These are phyloP conservation scores for Leccinellum albellum DNA, from an alignment of 768 basidiomycete genomes.

Conservation along the genomic window DNA sequence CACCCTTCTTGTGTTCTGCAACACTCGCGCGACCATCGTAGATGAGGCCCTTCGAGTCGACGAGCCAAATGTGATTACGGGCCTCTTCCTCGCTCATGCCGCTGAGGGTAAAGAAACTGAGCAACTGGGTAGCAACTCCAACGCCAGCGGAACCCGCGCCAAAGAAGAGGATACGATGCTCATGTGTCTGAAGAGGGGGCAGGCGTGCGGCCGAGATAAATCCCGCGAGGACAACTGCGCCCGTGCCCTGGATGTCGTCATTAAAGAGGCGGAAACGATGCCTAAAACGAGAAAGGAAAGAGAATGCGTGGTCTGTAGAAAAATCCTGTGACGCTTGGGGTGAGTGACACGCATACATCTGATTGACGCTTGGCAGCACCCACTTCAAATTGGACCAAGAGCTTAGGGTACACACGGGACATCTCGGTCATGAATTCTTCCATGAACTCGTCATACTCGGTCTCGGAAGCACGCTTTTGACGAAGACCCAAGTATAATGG, in stretches of 20 bases:
- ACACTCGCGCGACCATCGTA: slow-evolving; percentile 68
- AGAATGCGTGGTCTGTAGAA: slow-evolving; percentile 87
- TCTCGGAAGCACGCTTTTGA: slow-evolving; percentile 58
- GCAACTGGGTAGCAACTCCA: slow-evolving; percentile 84
- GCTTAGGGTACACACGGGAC: slow-evolving; percentile 66
- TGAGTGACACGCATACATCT: background rate
- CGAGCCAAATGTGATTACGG: slow-evolving; percentile 70
- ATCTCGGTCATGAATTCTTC: slow-evolving; percentile 92
- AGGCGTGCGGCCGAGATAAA: slow-evolving; percentile 85
- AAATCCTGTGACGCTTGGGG: slow-evolving; percentile 58
- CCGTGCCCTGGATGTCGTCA: slow-evolving; percentile 90
- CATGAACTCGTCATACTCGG: slow-evolving; percentile 78
- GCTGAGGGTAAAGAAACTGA: slow-evolving; percentile 83
- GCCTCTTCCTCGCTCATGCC: slow-evolving; percentile 79
- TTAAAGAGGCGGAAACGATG: slow-evolving; percentile 79
- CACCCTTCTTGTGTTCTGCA: slow-evolving; percentile 82
- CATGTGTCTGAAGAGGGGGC: slow-evolving; percentile 57
- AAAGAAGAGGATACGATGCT: slow-evolving; percentile 87
- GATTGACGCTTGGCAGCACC: slow-evolving; percentile 2
- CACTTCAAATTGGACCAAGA: slow-evolving; percentile 84
- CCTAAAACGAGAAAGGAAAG: slow-evolving; percentile 74
- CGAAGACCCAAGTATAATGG: slow-evolving; percentile 87
- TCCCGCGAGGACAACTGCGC: slow-evolving; percentile 87
- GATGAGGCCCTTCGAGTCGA: slow-evolving; percentile 85
- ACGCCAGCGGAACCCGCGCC: slow-evolving; percentile 92